Conservation (phyloP, 2,329 filamentous ascomycete species). For the Cladosporium phlei region DNA sequence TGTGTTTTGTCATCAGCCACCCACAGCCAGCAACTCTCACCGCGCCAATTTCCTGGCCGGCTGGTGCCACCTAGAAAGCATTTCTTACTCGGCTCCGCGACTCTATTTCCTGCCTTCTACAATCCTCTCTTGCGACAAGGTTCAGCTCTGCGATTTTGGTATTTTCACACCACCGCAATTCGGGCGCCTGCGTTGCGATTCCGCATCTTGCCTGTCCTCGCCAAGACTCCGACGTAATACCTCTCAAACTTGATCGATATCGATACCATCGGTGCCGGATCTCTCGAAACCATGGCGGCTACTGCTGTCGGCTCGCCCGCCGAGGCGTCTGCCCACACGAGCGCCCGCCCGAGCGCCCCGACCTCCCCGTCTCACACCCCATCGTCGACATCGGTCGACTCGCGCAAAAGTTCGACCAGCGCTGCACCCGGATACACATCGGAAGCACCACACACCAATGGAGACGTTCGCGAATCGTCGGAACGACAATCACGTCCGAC, state of each 20-base stretch:
- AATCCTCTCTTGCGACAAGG: not conserved
- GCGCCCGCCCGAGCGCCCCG: slow-evolving; percentile 6
- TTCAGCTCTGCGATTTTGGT: slow-evolving; percentile 5
- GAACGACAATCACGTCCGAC: slow-evolving; percentile 20
- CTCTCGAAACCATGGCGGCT: slow-evolving; percentile 1
- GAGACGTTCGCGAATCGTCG: slow-evolving; percentile 18
- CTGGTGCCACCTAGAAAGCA: not conserved
- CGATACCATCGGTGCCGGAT: not conserved
- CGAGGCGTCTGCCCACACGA: not conserved
- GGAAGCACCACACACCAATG: slow-evolving; percentile 15
- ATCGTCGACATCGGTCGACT: slow-evolving; percentile 41
- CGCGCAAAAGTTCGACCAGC: slow-evolving; percentile 18
- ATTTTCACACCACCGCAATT: not conserved
- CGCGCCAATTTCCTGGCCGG: not conserved
- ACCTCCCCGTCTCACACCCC: slow-evolving; percentile 41
- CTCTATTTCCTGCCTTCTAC: not conserved
- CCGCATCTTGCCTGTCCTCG: not conserved
- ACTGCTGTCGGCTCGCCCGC: not conserved
- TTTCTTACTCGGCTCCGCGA: not conserved
- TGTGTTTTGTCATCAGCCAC: slow-evolving; percentile 8
- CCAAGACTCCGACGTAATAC: slow-evolving; percentile 13
- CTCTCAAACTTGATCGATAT: not conserved
- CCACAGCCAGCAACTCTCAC: not conserved
- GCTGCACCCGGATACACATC: slow-evolving; percentile 1
- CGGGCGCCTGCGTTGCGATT: slow-evolving; percentile 11